Conservation (phyloP, 202 grass and related monocot species). For the Schoenoplectus triqueter region DNA sequence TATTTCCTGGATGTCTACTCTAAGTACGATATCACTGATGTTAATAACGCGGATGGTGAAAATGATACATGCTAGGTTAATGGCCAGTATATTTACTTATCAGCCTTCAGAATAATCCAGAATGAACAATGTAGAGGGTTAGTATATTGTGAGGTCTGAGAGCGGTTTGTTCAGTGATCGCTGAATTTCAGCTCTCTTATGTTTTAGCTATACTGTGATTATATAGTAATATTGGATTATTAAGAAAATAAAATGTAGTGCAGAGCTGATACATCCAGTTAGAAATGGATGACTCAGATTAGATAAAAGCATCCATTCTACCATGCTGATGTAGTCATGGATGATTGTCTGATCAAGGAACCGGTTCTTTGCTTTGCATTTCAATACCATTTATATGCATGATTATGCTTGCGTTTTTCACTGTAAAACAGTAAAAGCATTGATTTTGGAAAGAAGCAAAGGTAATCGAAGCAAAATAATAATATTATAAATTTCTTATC, state of each 20-base stretch:
- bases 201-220: background rate
- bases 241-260: background rate
- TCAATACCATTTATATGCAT: background rate
- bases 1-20: slow-evolving; percentile 72
- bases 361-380: background rate
- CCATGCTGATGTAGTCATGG: background rate
- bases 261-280: background rate
- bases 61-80: background rate
- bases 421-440: background rate
- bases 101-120: background rate
- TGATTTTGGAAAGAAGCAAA: background rate
- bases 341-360: background rate
- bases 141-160: background rate
- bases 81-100: background rate
- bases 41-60: background rate
- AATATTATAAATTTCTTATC: background rate
- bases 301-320: background rate
- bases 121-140: background rate
- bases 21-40: slow-evolving; percentile 34
- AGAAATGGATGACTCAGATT: background rate
- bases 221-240: background rate
- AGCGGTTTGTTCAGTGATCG: slow-evolving; percentile 29
- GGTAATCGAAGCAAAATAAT: background rate
- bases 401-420: background rate
- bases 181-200: slow-evolving; percentile 21